A percentile compares a stretch with the other conserved stretches of the same genome.
phyloP scores from a whole-genome alignment of 1,139 yeast species.

The Blastobotrys arbuscula region DNA sequence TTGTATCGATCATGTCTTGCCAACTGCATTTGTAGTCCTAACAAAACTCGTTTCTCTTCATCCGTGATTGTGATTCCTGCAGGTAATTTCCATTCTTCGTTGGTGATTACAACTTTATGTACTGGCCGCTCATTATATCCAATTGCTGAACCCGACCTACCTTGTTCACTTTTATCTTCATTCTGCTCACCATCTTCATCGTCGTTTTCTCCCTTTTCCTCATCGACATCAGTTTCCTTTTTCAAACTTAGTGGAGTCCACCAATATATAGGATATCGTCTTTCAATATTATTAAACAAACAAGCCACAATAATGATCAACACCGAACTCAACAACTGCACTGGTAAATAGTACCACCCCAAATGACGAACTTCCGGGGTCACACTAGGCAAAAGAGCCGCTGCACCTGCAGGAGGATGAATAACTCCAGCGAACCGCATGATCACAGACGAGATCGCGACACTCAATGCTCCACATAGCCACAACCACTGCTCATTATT shows the following conservation, averaged over 20 bases:
- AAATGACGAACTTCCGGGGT: conserved; percentile 44
- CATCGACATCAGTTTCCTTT: neutral
- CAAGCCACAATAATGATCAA: conserved; percentile 50
- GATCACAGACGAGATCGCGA: conserved; percentile 49
- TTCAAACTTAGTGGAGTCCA: conserved; percentile 43
- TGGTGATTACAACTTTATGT: neutral
- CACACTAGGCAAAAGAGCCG: conserved; percentile 55
- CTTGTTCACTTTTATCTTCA: neutral
- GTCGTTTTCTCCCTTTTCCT: neutral
- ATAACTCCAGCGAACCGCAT: conserved; percentile 57
- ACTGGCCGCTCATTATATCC: neutral
- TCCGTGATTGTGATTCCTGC: conserved; percentile 6
- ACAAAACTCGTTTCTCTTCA: conserved; percentile 9
- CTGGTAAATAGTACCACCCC: conserved; percentile 68
- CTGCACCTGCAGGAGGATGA: conserved; percentile 75
- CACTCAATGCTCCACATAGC: conserved; percentile 58
- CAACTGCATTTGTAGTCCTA: conserved; percentile 9
- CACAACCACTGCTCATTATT: conserved; percentile 43
- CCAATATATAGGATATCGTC: conserved; percentile 59
- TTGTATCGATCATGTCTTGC: neutral
- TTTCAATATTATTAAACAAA: conserved; percentile 49
- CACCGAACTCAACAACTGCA: conserved; percentile 47
- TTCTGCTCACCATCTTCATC: neutral
- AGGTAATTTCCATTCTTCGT: conserved; percentile 5
- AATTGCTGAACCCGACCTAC: neutral